Base-by-base conservation (phyloP, 257 asterid genomes). In the Nicotiana otophora region DNA sequence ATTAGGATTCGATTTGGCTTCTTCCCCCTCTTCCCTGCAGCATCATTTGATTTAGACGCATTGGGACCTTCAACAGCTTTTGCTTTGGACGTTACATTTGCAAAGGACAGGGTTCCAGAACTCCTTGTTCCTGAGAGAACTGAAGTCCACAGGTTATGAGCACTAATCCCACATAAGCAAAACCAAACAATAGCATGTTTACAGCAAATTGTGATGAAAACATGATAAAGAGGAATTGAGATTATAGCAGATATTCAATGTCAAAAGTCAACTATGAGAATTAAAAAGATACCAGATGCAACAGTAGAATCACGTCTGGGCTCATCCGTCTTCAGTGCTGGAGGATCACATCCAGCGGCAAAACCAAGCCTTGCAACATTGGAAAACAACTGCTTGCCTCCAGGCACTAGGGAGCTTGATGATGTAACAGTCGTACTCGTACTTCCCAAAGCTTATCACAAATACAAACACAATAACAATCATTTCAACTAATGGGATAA, bases 281-380 rank as follows among this genome's bases (percentile, higher is more conserved):
- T 48, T 31, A 20, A 61, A 53, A 42, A 67, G 79, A 81, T 85
- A 88, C 96, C 95, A 77, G 70, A 80, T 14, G 92, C 82, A 68
- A 81, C 83, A 62, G 89, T 75, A 68, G 95, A 85, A 75, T 86
- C 90, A 12, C 55, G 78, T 46, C 84, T 55, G 42, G 88, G 64
- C 62, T 87, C 93, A 23, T 84, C 94, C 5, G 58, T 33, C 80
- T 83, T 91, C 84, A 91, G 80, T 60, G 89, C 84, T 62, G 96
- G 99, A 62, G 98, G 92, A 89, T 92, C 98, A 86, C 90, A 91
- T 48, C 91, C 98, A 54, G 99, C 93, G 46, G 99, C 99, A 89
- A 91, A 95, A 85, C 99, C 99, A 72, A 95, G 92, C 93, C 92
- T 90, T 10, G 99, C 95, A 77, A 95, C 98, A 70, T 86, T 89